Base-by-base conservation (phyloP, 768 basidiomycete species). In the Multifurca ochricompacta region DNA sequence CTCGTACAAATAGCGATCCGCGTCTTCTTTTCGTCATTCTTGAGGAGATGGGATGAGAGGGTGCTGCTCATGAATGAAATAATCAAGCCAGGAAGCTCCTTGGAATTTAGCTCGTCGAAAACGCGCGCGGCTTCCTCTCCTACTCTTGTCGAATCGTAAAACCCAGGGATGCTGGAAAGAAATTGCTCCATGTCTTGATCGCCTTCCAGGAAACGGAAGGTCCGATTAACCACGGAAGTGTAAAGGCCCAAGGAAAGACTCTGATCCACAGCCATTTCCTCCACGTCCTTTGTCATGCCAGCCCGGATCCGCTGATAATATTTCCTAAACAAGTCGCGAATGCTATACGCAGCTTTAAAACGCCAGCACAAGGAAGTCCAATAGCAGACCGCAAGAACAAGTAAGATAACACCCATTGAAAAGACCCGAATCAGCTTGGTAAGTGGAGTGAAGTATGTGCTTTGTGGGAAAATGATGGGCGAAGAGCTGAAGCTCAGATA, bases 121-220 rank as follows among this genome's bases (percentile, higher is more conserved):
- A 50, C 42, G 18, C 37, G 21, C 3, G 54, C 25, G n/a, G 36
- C 35, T 44, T 49, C 34, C 19, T n/a, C n/a, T n/a, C n/a, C n/a
- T n/a, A 55, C 41, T 10, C n/a, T 25, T 3, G 42, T 50, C n/a
- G 54, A 55, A 5, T 13, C 18, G n/a, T 55, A 55, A 8, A 55
- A 55, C 7, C n/a, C 23, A 6, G 54, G 54, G 21, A 55, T 19
- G 23, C 48, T 41, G 1, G 35, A 27, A n/a, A 55, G 11, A 30
- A 55, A 55, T 9, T 44, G 27, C 36, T 44, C 41, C 48, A 55
- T 21, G 2, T 55, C 42, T 36, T 55, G 41, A 19, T 55, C 54
- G 6, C 43, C 25, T 18, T 8, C 35, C 34, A 50, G 23, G 27
- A 28, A 36, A 16, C 16, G 13, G 30, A 55, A 41, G 19, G 35